Conservation (phyloP, 306 rosid species). For the Hippophae gyantsensis region DNA sequence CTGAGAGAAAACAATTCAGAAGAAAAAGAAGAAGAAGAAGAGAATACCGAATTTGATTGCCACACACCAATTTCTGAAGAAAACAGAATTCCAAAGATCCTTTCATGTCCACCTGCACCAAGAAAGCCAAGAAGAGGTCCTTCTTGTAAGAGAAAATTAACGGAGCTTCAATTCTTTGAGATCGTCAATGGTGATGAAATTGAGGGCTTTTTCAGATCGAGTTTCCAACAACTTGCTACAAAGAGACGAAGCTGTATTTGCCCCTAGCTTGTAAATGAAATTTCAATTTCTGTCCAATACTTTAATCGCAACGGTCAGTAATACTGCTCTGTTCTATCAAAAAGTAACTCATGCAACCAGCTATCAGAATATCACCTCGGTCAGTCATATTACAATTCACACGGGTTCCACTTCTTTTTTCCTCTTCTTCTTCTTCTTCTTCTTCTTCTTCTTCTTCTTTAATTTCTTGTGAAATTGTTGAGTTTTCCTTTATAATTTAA, state of each 20-base stretch:
- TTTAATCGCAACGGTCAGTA: no score
- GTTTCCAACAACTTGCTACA: constrained; percentile 15
- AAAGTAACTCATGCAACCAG: no score
- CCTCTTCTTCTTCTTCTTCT: neutral
- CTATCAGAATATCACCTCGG: no score
- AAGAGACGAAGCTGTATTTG: constrained; percentile 24
- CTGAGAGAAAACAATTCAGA: neutral
- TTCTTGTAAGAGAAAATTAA: constrained; percentile 35
- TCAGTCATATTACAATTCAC: no score
- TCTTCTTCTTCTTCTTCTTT: no score
- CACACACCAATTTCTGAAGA: constrained; percentile 39
- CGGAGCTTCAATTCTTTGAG: constrained; percentile 42
- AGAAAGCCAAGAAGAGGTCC: constrained; percentile 28
- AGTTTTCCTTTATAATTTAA: no score
- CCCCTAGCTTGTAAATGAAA: constrained; percentile 37
- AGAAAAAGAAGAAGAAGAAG: neutral
- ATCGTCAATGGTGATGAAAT: constrained; percentile 31
- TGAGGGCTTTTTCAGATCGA: constrained; percentile 35
- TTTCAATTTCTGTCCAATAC: no score
- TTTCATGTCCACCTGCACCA: constrained; percentile 49
- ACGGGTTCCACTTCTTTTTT: constrained; percentile 4
- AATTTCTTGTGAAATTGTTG: neutral
- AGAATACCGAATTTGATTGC: constrained; percentile 8
- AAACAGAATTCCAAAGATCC: constrained; percentile 28
- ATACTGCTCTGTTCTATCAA: no score